Conservation (phyloP, 108 stramenopile genomes). For the Skeletonema menzelii region DNA sequence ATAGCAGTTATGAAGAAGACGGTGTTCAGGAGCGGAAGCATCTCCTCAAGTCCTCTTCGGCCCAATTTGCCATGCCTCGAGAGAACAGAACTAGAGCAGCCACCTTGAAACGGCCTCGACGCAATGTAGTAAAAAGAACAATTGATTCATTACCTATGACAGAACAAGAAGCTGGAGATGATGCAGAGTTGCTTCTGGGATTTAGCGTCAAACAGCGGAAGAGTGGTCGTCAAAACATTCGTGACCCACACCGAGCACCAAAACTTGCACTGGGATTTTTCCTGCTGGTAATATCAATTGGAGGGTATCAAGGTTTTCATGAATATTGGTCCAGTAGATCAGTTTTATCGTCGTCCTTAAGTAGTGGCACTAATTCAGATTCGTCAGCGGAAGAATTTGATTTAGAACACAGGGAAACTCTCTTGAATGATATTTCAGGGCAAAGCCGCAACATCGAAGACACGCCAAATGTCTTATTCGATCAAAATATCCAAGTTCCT, state of each 20-base stretch:
- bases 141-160: conserved; percentile 5
- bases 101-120: conserved; percentile 21
- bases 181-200: conserved; percentile 9
- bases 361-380: not conserved
- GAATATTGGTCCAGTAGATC: conserved; percentile 23
- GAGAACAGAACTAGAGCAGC: not conserved
- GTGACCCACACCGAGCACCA: conserved; percentile 27
- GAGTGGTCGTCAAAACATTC: not conserved
- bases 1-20: not conserved
- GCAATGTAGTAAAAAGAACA: conserved; percentile 16
- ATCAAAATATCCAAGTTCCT: conserved; percentile 12
- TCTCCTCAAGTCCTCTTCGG: not conserved
- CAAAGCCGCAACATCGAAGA: conserved; percentile 12
- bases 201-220: not conserved
- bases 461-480: not conserved
- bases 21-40: not conserved
- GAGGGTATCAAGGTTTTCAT: conserved; percentile 27
- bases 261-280: conserved; percentile 24
- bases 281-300: conserved; percentile 19
- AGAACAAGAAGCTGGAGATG: conserved; percentile 15
- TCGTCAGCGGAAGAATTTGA: not conserved
- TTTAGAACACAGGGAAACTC: conserved; percentile 9
- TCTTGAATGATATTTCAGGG: not conserved
- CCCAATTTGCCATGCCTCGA: not conserved
- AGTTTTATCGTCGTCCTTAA: not conserved